Base-by-base conservation (phyloP, 129 eudicot genomes). In the Flaveria sonorensis region DNA sequence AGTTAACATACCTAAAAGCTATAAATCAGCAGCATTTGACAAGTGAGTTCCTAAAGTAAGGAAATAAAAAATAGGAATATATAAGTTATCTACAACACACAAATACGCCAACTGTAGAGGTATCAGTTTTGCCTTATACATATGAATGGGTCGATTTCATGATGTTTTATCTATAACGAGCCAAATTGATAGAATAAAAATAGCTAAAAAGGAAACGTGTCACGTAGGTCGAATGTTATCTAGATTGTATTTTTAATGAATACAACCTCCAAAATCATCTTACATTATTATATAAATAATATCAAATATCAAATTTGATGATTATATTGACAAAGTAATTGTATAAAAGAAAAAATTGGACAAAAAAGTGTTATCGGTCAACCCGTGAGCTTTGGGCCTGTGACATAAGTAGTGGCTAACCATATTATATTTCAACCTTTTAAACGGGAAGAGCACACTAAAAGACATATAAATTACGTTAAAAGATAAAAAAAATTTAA, bases 391-490 rank as follows among this genome's bases (percentile, higher is more conserved):
- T 52, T 50, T 50, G 52, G 80, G 53, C 73, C 16, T 65, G 66
- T 52, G 66, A 16, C 39, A 64, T 64, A 74, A 74, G 50, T 12
- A 8, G 3, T 18, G 70, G 15, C 47, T 26, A 75, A 62, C 71
- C 71, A 75, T 28, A 36, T 21, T 39, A 50, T 40, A 42, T 45
- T 48, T n/a, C n/a, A n/a, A 68, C 74, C 26, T n/a, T 68, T 40
- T 39, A 51, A 77, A 21, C 6, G 1, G 57, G 43, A 28, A n/a
- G 59, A 32, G 40, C 59, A 18, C 45, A 39, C 23, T 56, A 23
- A 39, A 67, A n/a, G n/a, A 68, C 59, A 68, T 57, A 50, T 65
- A 63, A 2, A 12, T 73, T 13, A 8, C 39, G 10, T 45, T 24
- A 28, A 28, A 45, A 46, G 26, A 61, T 28, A n/a, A 14, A 30